Conservation (phyloP, 306 rosid genomes). For the Prunus mume region DNA sequence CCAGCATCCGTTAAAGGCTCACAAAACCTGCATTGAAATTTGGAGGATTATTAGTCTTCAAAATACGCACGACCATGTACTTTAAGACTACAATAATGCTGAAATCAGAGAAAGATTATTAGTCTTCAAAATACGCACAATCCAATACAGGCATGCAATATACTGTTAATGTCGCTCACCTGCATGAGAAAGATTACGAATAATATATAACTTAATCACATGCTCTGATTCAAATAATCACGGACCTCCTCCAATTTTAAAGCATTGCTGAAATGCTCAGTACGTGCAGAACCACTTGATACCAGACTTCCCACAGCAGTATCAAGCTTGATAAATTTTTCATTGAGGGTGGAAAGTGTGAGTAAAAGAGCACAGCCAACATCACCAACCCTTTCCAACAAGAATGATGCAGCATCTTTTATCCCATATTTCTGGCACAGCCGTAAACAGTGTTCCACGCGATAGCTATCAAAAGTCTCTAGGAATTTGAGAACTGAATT, state of each 20-base stretch:
- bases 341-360: conserved; percentile 72
- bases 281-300: conserved; percentile 43
- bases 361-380: conserved; percentile 89
- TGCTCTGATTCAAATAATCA: conserved; percentile 19
- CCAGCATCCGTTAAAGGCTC: conserved; percentile 74
- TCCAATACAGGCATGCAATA: conserved; percentile 80
- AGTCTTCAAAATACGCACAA: no score
- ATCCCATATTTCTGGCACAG: conserved; percentile 86
- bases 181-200: conserved; percentile 32
- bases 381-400: conserved; percentile 93
- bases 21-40: conserved; percentile 64
- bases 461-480: conserved; percentile 90
- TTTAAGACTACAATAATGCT: background rate
- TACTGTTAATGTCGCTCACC: conserved; percentile 55
- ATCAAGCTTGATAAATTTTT: conserved; percentile 76
- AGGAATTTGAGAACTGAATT: conserved; percentile 88
- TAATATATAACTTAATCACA: conserved; percentile 24
- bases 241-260: conserved; percentile 71
- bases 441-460: conserved; percentile 84
- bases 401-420: conserved; percentile 89
- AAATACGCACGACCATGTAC: background rate
- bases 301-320: conserved; percentile 60
- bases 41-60: conserved; percentile 19
- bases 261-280: conserved; percentile 34
- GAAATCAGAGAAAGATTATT: no score